Base-by-base conservation (phyloP, 805 yeast genomes). In the Ogataea minuta region DNA sequence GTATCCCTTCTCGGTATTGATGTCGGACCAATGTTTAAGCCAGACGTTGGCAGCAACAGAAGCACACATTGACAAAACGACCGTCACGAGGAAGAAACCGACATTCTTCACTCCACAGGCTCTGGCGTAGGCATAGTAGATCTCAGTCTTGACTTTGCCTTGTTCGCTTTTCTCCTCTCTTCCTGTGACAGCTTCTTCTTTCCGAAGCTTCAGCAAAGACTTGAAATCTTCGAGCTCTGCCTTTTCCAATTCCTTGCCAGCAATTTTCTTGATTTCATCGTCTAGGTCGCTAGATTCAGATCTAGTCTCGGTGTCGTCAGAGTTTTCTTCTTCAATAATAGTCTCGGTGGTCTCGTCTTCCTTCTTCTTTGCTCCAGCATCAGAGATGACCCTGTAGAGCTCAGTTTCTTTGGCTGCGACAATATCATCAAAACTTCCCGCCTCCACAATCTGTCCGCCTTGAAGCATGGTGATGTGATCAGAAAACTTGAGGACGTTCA, bases 11-110 rank as follows among this genome's bases (percentile, higher is more conserved):
- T 61, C 65, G 3, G 90, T 73, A 57, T 91, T 93, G 15, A 84
- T 77, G 59, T 93, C 99, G 9, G 98, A 86, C 99, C 99, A 93
- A 62, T 87, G 87, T 62, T 93, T 93, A 54, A 93, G 76, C 99
- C 99, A 93, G 38, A 91, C 76, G 58, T 82, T 89, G 25, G 89
- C 80, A 31, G 67, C 66, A 35, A 87, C 91, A 41, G 80, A 73
- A 34, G 80, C 55, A 9, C 72, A 57, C 74, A 77, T 83, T 0
- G 86, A 72, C 4, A 73, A 32, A n/a, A 83, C 55, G 45, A 84
- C 71, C 47, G 78, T 70, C 0, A 57, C 36, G 35, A 88, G 49
- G 57, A 81, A 82, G 2, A 83, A 51, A 0, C 69, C 17, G 12
- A 89, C 95, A 45, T 76, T 77, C 34, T 56, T 64, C 7, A 83